Evolutionary conservation across 176 grass and related monocot genomes (phyloP), one percentile per base, ranked within the genome.

Genomic region (Chrysopogon serrulatus): DNA sequence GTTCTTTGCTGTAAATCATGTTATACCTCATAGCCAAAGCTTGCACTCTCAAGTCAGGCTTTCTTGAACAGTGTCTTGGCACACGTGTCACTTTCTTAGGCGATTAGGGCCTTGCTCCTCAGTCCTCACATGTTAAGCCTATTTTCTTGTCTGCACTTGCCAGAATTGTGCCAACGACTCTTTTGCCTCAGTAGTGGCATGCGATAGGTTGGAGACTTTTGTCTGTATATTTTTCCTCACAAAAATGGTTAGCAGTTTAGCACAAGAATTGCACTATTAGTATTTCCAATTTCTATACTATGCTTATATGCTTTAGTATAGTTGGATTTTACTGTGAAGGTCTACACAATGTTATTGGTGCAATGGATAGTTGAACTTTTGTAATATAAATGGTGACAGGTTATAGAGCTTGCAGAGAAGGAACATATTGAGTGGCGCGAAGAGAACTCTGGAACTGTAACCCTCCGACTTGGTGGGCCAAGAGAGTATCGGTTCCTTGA

Each of bases 381-480:
- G 59, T 17, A 54, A 73, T 63, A 57, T 71, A 51, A 39, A 73
- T 43, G 32, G 49, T 76, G 40, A 54, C 79, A 99, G 96, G 96
- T 95, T 49, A 79, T 90, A 35, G 79, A 77, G 37, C 93, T 99
- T 24, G 83, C 71, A 32, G 74, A 88, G 62, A 94, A 88, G 59
- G 96, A 98, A 83, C 69, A 73, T 12, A 77, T 99, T 31, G 83
- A 87, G 49, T 94, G 89, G 83, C 69, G 68, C 0, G 96, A 96
- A 85, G 96, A 95, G 65, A 98, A 98, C 82, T 87, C 86, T 4
- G 96, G 96, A 59, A 92, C 91, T 19, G 66, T 98, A 75, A 35
- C 90, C 11, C 85, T 99, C 14, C 71, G 59, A 4, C 83, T 96
- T 18, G 87, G 91, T 18, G 91, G 89, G 34, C 76, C 82, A 63